Evolutionary conservation across 345 rosid genomes (phyloP), one percentile per base, ranked within the genome.

Genomic region (Balakata baccata): DNA sequence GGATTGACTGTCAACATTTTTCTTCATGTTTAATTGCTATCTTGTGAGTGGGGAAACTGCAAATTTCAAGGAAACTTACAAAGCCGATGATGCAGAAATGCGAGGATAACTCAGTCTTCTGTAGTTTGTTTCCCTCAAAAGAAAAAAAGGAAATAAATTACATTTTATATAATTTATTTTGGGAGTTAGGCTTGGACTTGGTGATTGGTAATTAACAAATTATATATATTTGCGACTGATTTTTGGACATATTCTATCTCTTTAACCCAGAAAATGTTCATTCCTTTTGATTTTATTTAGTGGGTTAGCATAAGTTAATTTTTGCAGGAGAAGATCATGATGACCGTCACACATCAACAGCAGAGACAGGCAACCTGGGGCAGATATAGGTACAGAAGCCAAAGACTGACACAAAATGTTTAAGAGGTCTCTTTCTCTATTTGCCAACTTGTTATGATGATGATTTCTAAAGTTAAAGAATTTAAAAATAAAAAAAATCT

Each of bases 341-440:
- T 68, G 45, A 68, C 2, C 34, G 2, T 29, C 59, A 54, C 25
- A 18, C 60, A 54, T 61, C 57, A 59, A 39, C 67, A 74, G 56
- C 77, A 43, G n/a, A 20, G 9, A 25, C 75, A 69, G 65, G 61
- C 68, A 56, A 80, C 82, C 84, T 78, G 78, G 59, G 71, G 80
- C n/a, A 75, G 80, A 54, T 65, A 64, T 58, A 71, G 66, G 68
- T 52, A 45, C 82, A 75, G 78, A 67, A 53, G 61, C 56, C 60
- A 69, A 60, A 72, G 43, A 69, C 82, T 75, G 84, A 78, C 84
- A 74, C 67, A 12, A 64, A 25, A 54, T 59, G 59, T 18, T 75
- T 71, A 69, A 72, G 61, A 73, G 72, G 64, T 5, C 54, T 37
- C 49, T 50, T 9, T 29, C 60, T 10, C 41, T 4, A 17, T 7